Evolutionary conservation across 306 rosid species (phyloP).

Genomic region (Sophora flavescens): DNA sequence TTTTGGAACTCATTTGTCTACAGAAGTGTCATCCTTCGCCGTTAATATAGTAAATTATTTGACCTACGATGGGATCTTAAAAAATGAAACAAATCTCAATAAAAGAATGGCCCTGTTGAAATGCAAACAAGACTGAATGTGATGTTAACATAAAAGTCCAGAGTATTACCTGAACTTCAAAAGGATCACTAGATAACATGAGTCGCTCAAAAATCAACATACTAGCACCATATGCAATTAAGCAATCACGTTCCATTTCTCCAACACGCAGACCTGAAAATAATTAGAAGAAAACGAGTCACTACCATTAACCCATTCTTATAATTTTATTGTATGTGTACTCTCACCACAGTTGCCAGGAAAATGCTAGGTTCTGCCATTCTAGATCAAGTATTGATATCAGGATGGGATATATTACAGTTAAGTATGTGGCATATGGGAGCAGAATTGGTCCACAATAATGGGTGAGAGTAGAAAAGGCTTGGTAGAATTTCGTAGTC

Average conservation of each 20-base stretch:
- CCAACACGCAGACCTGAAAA: conserved; percentile 89
- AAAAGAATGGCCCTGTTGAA: background rate
- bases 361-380: conserved; percentile 1
- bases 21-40: background rate
- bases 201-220: conserved; percentile 90
- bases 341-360: background rate
- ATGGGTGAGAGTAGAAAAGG: background rate
- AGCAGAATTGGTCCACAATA: background rate
- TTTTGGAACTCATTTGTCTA: background rate
- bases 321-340: background rate
- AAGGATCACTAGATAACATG: conserved; percentile 93
- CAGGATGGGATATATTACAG: background rate
- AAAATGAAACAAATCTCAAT: background rate
- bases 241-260: conserved; percentile 98
- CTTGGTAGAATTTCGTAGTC: background rate
- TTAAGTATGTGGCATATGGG: background rate
- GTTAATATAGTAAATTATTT: background rate
- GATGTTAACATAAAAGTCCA: conserved; percentile 9
- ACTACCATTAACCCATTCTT: conserved; percentile 16
- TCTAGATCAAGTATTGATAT: background rate
- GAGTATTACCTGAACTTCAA: conserved; percentile 81
- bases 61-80: background rate
- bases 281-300: conserved; percentile 3
- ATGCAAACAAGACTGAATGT: conserved; percentile 10
- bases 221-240: conserved; percentile 98